Evolutionary conservation across 495 filamentous ascomycete genomes (phyloP).

Genomic region (Neurospora tetrasperma): DNA sequence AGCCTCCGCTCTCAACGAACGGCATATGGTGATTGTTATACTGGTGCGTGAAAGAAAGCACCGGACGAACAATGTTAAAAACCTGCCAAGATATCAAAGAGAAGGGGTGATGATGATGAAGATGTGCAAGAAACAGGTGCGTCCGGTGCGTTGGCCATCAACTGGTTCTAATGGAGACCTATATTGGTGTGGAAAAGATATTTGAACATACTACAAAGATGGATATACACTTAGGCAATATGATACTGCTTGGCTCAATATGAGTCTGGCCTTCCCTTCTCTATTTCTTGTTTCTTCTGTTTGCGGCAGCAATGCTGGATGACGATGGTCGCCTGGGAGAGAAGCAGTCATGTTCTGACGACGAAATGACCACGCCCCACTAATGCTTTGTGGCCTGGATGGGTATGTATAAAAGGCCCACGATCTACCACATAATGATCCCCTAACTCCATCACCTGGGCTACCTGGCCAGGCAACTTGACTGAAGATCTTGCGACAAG

Average conservation of each 20-base stretch:
- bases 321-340: neutral
- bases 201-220: neutral
- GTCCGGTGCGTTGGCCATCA: neutral
- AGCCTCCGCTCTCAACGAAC: neutral
- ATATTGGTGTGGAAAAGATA: neutral
- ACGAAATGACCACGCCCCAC: neutral
- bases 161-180: neutral
- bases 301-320: neutral
- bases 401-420: neutral
- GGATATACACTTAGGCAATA: neutral
- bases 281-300: neutral
- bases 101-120: neutral
- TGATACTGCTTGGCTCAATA: neutral
- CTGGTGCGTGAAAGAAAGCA: neutral
- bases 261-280: neutral
- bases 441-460: neutral
- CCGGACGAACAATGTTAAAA: neutral
- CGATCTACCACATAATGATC: neutral
- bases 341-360: neutral
- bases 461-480: neutral
- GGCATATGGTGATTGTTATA: neutral
- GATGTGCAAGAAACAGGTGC: neutral
- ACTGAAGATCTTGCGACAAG: neutral
- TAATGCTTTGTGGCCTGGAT: neutral
- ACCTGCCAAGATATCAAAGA: neutral